These are phyloP conservation scores for Kwoniella newhampshirensis DNA, from an alignment of 768 basidiomycete species.

Conservation along the genomic window DNA sequence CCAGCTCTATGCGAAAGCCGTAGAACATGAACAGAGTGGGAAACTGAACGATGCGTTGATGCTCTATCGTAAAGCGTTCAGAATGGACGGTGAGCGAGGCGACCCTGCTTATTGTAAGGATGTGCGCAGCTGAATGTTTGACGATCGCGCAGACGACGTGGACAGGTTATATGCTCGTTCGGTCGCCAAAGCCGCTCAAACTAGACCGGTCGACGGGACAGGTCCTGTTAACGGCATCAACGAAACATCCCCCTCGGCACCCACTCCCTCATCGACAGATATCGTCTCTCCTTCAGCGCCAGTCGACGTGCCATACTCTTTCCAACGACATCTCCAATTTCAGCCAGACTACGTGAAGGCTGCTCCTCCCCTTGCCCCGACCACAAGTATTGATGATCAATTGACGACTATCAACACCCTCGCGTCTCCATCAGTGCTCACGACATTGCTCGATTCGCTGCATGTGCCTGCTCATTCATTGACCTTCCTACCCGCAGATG, in stretches of 20 bases:
- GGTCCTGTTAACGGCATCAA: neutral
- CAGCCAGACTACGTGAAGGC: constrained; percentile 43
- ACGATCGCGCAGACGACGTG: constrained; percentile 58
- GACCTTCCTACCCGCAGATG: constrained; percentile 69
- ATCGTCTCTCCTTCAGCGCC: constrained; percentile 37
- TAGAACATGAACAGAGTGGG: constrained; percentile 70
- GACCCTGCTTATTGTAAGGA: neutral
- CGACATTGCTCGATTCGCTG: constrained; percentile 15
- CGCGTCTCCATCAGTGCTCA: constrained; percentile 25
- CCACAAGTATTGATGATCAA: constrained; percentile 6
- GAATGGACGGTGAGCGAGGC: constrained; percentile 59
- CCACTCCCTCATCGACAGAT: constrained; percentile 36
- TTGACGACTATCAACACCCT: neutral
- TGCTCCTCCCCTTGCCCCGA: too few relatives aligned
- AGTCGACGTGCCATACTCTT: constrained; percentile 37
- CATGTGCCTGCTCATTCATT: constrained; percentile 17
- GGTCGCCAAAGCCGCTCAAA: neutral
- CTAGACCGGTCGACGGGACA: neutral
- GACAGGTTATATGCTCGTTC: constrained; percentile 64
- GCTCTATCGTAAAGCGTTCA: constrained; percentile 78
- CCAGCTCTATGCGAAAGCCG: constrained; percentile 67
- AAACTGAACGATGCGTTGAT: constrained; percentile 71
- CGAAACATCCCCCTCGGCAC: neutral
- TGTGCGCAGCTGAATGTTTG: constrained; percentile 1
- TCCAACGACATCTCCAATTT: constrained; percentile 45